Base-by-base conservation (phyloP, 1,284 basidiomycete genomes). In the Ceraceosorus bombacis region DNA sequence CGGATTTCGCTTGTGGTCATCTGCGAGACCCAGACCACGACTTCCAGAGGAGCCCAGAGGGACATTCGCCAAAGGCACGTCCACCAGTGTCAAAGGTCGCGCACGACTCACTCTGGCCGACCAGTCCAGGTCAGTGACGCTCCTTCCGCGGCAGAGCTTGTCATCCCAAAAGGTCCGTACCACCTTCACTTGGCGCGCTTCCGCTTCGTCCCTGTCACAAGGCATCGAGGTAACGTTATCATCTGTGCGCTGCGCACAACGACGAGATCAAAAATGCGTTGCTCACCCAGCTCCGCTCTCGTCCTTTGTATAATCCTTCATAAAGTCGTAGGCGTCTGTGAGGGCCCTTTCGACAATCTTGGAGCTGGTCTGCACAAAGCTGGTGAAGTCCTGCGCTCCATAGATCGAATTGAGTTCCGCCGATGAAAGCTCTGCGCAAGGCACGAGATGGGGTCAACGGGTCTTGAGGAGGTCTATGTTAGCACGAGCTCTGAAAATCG, bases 41-140 rank as follows among this genome's bases (percentile, higher is more conserved):
- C 27, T 3, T 27, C 27, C 27, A 27, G 27, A 27, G 27, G 27
- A 27, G 27, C 27, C 27, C 27, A 27, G 27, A 3, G 27, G 3
- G 27, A 27, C 2, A 27, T 27, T 27, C 27, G 27, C 27, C 27
- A 27, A 27, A 27, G 27, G 27, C 27, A 27, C 3, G 2, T 15
- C 4, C 43, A 2, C 1, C 43, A 10, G 10, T 4, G 2, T 15
- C 43, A 46, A 10, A 15, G 10, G 15, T 10, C 15, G 43, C 43
- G 15, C 10, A 46, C 43, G 15, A 67, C 80, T 68, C 63, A 88
- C 92, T 82, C 93, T 94, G 1, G 89, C 88, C 55, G 91, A 95
- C 95, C 95, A 99, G 76, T 97, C 95, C 12, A 97, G 82, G 66
- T 89, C 91, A 0, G 95, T 98, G 58, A 99, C 88, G 9, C 91